Evolutionary conservation across 306 rosid genomes (phyloP), one percentile per base, ranked within the genome.

Genomic region (Myrica gale): DNA sequence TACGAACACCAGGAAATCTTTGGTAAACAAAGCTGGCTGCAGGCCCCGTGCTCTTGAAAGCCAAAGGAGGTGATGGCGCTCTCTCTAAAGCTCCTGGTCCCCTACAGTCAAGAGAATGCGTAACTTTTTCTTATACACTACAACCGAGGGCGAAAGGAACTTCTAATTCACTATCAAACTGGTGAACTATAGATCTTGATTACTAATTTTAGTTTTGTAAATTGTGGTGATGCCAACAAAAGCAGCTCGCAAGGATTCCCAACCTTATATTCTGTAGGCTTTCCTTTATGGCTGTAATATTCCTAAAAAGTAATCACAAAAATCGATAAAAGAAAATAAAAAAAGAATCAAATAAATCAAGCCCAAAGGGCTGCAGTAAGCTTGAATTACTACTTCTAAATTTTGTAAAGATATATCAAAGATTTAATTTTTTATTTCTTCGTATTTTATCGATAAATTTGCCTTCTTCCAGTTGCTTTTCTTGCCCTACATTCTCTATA

Each of bases 1-100:
- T 42, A 16, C 12, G 50, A 42, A 42, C 23, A 72, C 78, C 78
- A 9, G 74, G n/a, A 53, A 54, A 68, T n/a, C 11, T n/a, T 73
- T 61, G 74, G 21, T 73, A 57, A 16, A 47, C 32, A 21, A 41
- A 41, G 72, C 45, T 73, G 48, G 78, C 61, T 10, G 66, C 76
- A 26, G 79, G 66, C 46, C 50, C 79, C 37, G 76, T 26, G 6
- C 41, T 53, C 65, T 68, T 69, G 46, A 60, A 72, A 69, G 46
- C 58, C 72, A 56, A 46, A 26, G 32, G 69, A 1, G 72, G 66
- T 13, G 79, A 73, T 26, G 7, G 81, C 26, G 54, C 69, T 39
- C 65, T 50, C 71, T 69, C 62, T 58, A 48, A 23, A 56, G 44
- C 57, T 67, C 55, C 81, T 15, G 65, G 76, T 26, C 71, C 76